phyloP scores from a whole-genome alignment of 139 green algal genomes.

The Coelastrella sp. region DNA sequence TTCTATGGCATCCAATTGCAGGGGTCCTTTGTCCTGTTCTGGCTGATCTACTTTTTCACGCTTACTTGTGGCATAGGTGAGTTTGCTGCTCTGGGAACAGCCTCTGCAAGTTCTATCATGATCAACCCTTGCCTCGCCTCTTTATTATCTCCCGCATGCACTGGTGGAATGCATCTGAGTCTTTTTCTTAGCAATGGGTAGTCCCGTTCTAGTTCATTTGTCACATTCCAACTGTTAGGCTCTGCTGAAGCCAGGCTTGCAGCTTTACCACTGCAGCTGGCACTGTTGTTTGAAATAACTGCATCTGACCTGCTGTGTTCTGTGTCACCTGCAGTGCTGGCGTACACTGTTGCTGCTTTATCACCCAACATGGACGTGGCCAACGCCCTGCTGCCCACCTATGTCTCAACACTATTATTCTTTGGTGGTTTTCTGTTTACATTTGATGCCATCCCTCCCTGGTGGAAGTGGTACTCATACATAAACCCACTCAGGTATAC shows the following conservation, averaged over 20 bases:
- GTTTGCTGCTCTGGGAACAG: neutral
- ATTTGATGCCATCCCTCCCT: constrained; percentile 72
- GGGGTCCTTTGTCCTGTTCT: constrained; percentile 62
- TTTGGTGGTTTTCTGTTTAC: constrained; percentile 74
- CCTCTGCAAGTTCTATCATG: no score
- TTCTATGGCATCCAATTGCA: constrained; percentile 57
- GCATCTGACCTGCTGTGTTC: neutral
- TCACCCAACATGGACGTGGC: constrained; percentile 86
- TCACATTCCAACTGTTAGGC: no score
- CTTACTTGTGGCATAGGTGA: constrained; percentile 56
- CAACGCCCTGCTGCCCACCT: constrained; percentile 77
- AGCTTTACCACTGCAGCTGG: neutral
- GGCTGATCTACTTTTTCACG: constrained; percentile 64
- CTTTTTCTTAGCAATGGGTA: no score
- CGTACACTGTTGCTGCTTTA: constrained; percentile 80
- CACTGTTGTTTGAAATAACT: neutral
- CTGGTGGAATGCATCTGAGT: no score
- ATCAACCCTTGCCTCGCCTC: no score
- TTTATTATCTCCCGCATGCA: no score
- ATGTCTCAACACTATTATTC: constrained; percentile 73
- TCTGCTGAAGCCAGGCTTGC: neutral
- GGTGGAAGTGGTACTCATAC: constrained; percentile 56
- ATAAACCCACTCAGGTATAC: constrained; percentile 26
- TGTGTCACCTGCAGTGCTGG: constrained; percentile 63
- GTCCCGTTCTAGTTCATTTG: no score